Conservation (phyloP, 495 filamentous ascomycete species). For the Xylaria nigripes region DNA sequence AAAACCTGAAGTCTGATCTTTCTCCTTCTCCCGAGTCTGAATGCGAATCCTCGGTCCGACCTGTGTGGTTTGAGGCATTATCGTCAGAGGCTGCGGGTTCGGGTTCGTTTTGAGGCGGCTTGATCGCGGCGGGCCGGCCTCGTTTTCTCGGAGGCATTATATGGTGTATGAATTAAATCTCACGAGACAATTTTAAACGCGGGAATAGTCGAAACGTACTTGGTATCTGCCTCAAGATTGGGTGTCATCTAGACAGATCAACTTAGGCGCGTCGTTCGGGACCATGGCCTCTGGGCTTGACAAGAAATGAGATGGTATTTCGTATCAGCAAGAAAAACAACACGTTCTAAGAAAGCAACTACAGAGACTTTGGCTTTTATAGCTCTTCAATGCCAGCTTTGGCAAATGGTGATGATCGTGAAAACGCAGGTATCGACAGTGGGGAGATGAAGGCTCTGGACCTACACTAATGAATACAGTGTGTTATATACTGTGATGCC, state of each 20-base stretch:
- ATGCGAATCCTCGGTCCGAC: background rate
- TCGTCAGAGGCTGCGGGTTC: background rate
- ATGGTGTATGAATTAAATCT: background rate
- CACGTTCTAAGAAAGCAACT: background rate
- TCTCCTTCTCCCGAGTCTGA: background rate
- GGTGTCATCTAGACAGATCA: background rate
- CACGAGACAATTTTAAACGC: background rate
- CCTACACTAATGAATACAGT: too few species aligned
- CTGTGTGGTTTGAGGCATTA: background rate
- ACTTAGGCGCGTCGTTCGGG: background rate
- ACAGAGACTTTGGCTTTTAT: background rate
- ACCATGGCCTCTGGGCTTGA: background rate
- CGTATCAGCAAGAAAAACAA: background rate
- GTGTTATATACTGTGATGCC: too few species aligned
- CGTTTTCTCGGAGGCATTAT: constrained; percentile 21
- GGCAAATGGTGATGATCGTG: too few species aligned
- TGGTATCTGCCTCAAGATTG: background rate
- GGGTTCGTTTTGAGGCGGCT: background rate
- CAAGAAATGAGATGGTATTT: background rate
- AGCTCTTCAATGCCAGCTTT: background rate
- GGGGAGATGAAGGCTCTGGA: background rate
- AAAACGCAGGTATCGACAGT: background rate
- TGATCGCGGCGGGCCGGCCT: background rate
- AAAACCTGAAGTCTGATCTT: constrained; percentile 28
- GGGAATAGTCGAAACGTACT: background rate